phyloP scores from a whole-genome alignment of 768 basidiomycete species.

The Russula griseocarnosa region DNA sequence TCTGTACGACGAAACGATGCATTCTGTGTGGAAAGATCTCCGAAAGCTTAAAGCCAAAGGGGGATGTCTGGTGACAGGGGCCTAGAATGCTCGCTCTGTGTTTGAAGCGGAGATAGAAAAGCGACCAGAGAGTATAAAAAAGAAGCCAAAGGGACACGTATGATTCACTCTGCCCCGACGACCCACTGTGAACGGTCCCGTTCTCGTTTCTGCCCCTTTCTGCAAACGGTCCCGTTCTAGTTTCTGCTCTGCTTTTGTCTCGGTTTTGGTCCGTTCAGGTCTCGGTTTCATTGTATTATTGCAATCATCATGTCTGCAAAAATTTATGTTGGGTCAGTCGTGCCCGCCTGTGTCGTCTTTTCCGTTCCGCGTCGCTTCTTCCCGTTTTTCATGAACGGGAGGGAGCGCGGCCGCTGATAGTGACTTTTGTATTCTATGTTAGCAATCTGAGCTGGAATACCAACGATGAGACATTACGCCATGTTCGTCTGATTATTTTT shows the following conservation, averaged over 20 bases:
- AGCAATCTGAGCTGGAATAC: slow-evolving; percentile 97
- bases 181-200: slow-evolving; percentile 25
- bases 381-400: slow-evolving; percentile 28
- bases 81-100: slow-evolving; percentile 30
- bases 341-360: slow-evolving; percentile 46
- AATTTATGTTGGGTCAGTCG: slow-evolving; percentile 94
- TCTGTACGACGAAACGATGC: neutral
- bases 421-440: slow-evolving; percentile 42
- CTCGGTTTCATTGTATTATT: slow-evolving; percentile 29
- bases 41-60: slow-evolving; percentile 20
- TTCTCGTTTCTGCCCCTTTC: slow-evolving; percentile 24
- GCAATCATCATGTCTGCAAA: slow-evolving; percentile 64
- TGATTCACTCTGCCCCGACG: slow-evolving; percentile 20
- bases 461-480: slow-evolving; percentile 84
- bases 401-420: slow-evolving; percentile 47
- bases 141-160: neutral
- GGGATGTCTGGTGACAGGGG: slow-evolving; percentile 11
- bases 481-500: slow-evolving; percentile 66
- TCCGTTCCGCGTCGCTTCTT: slow-evolving; percentile 45
- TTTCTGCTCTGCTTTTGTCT: slow-evolving; percentile 25
- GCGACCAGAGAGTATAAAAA: slow-evolving; percentile 42
- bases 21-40: slow-evolving; percentile 6
- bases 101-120: slow-evolving; percentile 51
- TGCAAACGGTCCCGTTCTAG: slow-evolving; percentile 25
- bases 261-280: slow-evolving; percentile 28